Base-by-base conservation (phyloP, 2,329 filamentous ascomycete genomes). In the Coleophoma cylindrospora region DNA sequence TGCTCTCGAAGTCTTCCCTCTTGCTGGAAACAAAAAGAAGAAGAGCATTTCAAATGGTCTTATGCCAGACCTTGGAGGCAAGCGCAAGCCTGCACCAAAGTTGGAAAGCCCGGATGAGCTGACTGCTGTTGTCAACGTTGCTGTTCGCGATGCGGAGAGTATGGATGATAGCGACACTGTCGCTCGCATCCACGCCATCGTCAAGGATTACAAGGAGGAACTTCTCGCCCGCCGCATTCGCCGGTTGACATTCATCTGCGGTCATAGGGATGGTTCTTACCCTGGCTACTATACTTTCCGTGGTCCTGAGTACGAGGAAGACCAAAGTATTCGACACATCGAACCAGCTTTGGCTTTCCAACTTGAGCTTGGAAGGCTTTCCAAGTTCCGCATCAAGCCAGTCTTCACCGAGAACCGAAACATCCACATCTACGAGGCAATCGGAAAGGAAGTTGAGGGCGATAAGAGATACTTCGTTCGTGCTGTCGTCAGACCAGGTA, bases 391-490 rank as follows among this genome's bases (percentile, higher is more conserved):
- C 74, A 95, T 97, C 73, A 95, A 91, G 75, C 92, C 94, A 2
- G 91, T 99, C 47, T 99, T 99, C 74, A 97, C 94, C 0, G 91
- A 97, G 73, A 99, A 99, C 78, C 88, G 95, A 66, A 97, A 95
- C 73, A 96, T 99, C 58, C 94, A 99, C 76, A 91, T 99, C 53
- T 99, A 97, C 72, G 91, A 97, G 77, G 94, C 89, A 59, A 76
- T 95, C 62, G 94, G 94, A 66, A 99, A 96, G 77, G 88, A 88
- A 45, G 87, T 91, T 37, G 91, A 96, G 67, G 91, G 89, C 50
- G 94, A 99, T 72, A 96, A 96, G 83, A 87, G 94, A 60, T 99
- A 97, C 81, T 99, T 99, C 70, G 94, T 94, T 46, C 90, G 94
- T 69, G 92, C 92, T 53, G 89, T 96, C 44, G 95, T 99, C 59